Evolutionary conservation across 768 basidiomycete species (phyloP).

Genomic region (Lactarius quietus): DNA sequence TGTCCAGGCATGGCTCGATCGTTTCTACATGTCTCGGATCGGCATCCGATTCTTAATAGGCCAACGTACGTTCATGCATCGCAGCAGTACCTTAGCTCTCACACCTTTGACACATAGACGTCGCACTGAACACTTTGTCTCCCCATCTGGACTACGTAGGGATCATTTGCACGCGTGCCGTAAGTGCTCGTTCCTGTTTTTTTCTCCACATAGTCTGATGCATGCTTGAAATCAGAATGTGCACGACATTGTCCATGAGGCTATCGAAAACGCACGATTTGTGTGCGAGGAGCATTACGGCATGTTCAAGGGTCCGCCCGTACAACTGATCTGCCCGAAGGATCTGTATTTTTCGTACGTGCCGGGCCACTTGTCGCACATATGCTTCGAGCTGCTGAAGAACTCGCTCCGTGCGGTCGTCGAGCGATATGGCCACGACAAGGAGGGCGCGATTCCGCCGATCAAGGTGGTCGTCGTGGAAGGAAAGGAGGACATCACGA

Average conservation of each 20-base stretch:
- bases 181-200: constrained; percentile 36
- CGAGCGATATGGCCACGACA: constrained; percentile 81
- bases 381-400: constrained; percentile 95
- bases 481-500: constrained; percentile 97
- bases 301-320: constrained; percentile 93
- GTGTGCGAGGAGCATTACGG: constrained; percentile 94
- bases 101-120: constrained; percentile 48
- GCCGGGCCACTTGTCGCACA: constrained; percentile 94
- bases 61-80: constrained; percentile 55
- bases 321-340: constrained; percentile 91
- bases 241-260: constrained; percentile 96
- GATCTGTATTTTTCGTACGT: constrained; percentile 90
- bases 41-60: constrained; percentile 97
- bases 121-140: constrained; percentile 89
- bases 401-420: constrained; percentile 97
- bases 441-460: constrained; percentile 76
- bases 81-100: not conserved
- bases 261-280: constrained; percentile 94
- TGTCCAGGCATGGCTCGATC: constrained; percentile 93
- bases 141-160: constrained; percentile 92
- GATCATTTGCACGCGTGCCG: constrained; percentile 92
- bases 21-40: constrained; percentile 95
- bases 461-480: constrained; percentile 96
- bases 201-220: constrained; percentile 1
- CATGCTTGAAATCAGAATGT: constrained; percentile 60